Percentiles rank a stretch among this genome's conserved stretches.
These are phyloP conservation scores for Jamesozyma hellenica DNA, from an alignment of 805 yeast species.

Conservation along the genomic window DNA sequence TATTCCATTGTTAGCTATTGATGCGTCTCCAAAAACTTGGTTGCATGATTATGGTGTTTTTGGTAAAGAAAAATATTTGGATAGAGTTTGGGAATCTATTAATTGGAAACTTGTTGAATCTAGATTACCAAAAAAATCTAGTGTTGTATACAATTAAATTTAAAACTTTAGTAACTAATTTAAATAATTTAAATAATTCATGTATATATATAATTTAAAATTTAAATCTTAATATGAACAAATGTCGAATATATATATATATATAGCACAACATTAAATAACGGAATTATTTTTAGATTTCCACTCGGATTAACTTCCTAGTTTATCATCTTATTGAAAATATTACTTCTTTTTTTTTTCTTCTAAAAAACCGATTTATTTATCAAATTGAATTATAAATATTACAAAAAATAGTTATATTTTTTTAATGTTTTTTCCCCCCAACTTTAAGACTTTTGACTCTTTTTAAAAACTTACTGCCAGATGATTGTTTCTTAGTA, in stretches of 20 bases:
- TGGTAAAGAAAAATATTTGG: slow-evolving; percentile 56
- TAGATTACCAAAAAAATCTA: slow-evolving; percentile 28
- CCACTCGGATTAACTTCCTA: too few species aligned
- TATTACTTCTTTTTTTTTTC: not conserved
- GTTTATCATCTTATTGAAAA: too few species aligned
- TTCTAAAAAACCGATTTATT: not conserved
- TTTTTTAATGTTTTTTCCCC: slow-evolving; percentile 8
- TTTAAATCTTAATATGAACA: not conserved
- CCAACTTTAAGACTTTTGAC: slow-evolving; percentile 85
- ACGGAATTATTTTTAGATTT: too few species aligned
- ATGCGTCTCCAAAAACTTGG: slow-evolving; percentile 62
- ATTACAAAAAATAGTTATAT: too few species aligned
- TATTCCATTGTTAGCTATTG: slow-evolving; percentile 60
- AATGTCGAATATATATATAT: not conserved
- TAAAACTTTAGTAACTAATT: not conserved
- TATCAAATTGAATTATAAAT: not conserved
- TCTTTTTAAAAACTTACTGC: slow-evolving; percentile 62
- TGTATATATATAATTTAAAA: not conserved
- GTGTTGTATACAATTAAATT: slow-evolving; percentile 1
- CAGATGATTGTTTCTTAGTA: slow-evolving; percentile 26
- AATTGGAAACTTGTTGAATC: slow-evolving; percentile 60
- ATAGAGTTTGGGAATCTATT: slow-evolving; percentile 57
- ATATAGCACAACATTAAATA: too few species aligned
- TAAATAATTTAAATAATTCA: not conserved
- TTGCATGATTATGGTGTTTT: slow-evolving; percentile 67